A percentile compares a stretch with the other conserved stretches of the same genome.
phyloP scores from a whole-genome alignment of 345 rosid species.

The Kandelia obovata region DNA sequence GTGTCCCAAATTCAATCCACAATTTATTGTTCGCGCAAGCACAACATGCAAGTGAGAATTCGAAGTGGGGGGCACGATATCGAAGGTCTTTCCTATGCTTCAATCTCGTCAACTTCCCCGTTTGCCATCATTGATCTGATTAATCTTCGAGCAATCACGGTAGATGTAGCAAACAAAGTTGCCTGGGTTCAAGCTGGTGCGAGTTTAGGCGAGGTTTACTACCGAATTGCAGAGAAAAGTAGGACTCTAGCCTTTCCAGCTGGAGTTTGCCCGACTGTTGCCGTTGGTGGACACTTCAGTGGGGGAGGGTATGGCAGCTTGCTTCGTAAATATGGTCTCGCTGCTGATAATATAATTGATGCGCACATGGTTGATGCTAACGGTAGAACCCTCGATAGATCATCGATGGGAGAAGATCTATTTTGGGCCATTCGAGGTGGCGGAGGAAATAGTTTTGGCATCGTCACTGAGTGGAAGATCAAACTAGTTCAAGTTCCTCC shows the following conservation, averaged over 20 bases:
- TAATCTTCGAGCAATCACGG: constrained; percentile 1
- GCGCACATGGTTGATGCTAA: constrained; percentile 9
- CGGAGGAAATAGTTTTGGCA: constrained; percentile 22
- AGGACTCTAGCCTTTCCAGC: constrained; percentile 21
- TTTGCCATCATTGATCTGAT: constrained; percentile 20
- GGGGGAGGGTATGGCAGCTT: constrained; percentile 21
- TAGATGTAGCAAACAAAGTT: constrained; percentile 10
- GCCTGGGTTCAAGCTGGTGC: constrained; percentile 29
- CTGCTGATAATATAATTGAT: constrained; percentile 20
- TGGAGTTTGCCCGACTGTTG: constrained; percentile 19
- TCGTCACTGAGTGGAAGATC: constrained; percentile 9
- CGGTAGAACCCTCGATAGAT: constrained; percentile 14
- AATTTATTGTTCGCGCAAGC: neutral
- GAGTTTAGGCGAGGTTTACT: constrained; percentile 14
- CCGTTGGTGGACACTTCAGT: constrained; percentile 27
- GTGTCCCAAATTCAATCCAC: constrained; percentile 9
- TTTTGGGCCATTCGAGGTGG: constrained; percentile 24
- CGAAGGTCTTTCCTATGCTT: constrained; percentile 18
- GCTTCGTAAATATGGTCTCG: constrained; percentile 20
- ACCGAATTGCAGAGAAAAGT: constrained; percentile 11
- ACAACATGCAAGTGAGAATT: constrained; percentile 12
- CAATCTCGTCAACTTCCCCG: neutral
- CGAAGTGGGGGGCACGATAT: constrained; percentile 24
- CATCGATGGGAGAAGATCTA: constrained; percentile 16
- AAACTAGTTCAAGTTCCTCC: constrained; percentile 17